Evolutionary conservation across 257 asterid species (phyloP), one percentile per base, ranked within the genome.

Genomic region (Solanum medicagineum): DNA sequence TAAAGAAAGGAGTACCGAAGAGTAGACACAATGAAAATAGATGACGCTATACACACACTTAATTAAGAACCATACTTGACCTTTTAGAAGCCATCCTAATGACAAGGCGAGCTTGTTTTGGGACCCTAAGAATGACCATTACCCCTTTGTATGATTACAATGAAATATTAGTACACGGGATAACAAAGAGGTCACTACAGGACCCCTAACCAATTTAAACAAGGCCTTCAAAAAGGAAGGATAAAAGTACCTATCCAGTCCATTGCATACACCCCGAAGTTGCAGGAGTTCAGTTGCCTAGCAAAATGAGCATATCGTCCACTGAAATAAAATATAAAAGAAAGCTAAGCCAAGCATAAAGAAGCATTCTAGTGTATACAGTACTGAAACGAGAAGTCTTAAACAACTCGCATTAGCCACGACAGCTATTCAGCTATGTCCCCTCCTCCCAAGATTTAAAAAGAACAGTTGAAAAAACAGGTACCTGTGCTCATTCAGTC

Each of bases 401-500:
- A 77, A 51, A 77, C 44, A 7, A 74, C 81, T 8, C 4, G 42
- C 16, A 32, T 81, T 42, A 84, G 57, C 66, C 69, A 81, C 26
- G 17, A 80, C 68, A 26, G 59, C 45, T 74, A 47, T 22, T 74
- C 60, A 47, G 22, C n/a, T 74, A 47, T 47, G 22, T 2, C 59
- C 59, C 60, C 81, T 13, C 75, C 49, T 24, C 60, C 8, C 36
- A 71, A 44, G 4, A 5, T 12, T 15, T 1, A 59, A 15, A 36
- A n/a, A 32, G 17, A 14, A 68, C 15, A 3, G 8, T 16, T 1
- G 8, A 77, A 54, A 29, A 53, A 77, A 26, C 44, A 57, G 32
- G 14, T 85, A 95, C 99, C 99, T 91, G 94, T 97, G 99, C 90
- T 95, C 99, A 85, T 97, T 97, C 65, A 97, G 97, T 70, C 99